Evolutionary conservation across 164 flowering plant species (phyloP), one percentile per base, ranked within the genome.

Genomic region (Stephania japonica): DNA sequence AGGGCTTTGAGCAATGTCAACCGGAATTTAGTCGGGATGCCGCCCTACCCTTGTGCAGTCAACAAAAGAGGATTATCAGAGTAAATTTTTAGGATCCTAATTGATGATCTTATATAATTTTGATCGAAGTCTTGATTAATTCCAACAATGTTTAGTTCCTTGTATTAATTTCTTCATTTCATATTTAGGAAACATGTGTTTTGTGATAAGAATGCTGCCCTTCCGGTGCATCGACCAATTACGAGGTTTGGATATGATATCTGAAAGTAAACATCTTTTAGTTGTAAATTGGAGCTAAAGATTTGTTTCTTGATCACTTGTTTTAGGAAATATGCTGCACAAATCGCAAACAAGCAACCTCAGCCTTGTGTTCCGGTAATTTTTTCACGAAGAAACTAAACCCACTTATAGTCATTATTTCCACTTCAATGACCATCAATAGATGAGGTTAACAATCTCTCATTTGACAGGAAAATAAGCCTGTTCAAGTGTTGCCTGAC

Each of bases 321-420:
- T 75, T 72, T 74, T 69, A 92, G 97, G 91, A 88, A 84, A 70
- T 88, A 87, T 82, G 91, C 97, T 32, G 93, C 94, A 16, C 87
- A 90, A 78, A 68, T 87, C 69, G 89, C 90, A 47, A 82, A 73
- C 74, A 85, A 84, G 82, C 79, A 85, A 70, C 63, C 63, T 3
- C 78, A 80, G 66, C 80, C 12, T 4, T 19, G 72, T 47, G 67
- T 72, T 2, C 78, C 84, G 93, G 89, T 85, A 76, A 8, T 47
- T 27, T 42, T 27, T 69, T 11, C 7, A 0, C 1, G 5, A 49
- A 10, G 18, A 10, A 10, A 49, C 12, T 49, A 49, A 49, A 1
- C 18, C 56, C 6, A 2, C 18, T 49, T 10, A n/a, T n/a, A n/a
- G n/a, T n/a, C n/a, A n/a, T n/a, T n/a, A n/a, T n/a, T n/a, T n/a